phyloP scores from a whole-genome alignment of 2,329 filamentous ascomycete species.

The Claviceps sorghi region DNA sequence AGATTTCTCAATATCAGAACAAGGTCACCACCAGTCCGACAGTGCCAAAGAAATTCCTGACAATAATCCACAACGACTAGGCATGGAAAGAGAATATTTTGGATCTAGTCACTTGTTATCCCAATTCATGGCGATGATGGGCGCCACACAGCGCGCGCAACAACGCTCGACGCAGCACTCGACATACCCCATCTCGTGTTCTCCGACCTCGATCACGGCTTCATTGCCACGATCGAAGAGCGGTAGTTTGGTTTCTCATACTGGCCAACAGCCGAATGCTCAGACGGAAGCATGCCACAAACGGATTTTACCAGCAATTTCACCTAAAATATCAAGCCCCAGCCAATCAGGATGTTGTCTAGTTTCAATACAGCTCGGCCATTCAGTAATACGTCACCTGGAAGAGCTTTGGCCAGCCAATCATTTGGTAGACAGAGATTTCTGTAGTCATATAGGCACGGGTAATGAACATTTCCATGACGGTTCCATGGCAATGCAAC shows the following conservation, averaged over 20 bases:
- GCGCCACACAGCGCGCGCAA: background rate
- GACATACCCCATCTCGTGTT: background rate
- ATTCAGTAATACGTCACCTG: slow-evolving; percentile 34
- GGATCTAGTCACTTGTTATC: slow-evolving; percentile 1
- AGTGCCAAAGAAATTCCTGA: background rate
- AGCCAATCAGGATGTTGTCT: slow-evolving; percentile 24
- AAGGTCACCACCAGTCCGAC: background rate
- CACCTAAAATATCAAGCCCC: slow-evolving; percentile 10
- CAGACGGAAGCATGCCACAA: background rate
- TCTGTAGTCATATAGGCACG: slow-evolving; percentile 14
- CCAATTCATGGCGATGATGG: slow-evolving; percentile 5
- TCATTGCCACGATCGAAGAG: background rate
- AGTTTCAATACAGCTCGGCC: slow-evolving; percentile 34
- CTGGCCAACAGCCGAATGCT: background rate
- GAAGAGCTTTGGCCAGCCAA: slow-evolving; percentile 32
- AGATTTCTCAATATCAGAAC: background rate
- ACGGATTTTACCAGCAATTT: background rate
- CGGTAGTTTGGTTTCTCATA: background rate
- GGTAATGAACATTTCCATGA: slow-evolving; percentile 19
- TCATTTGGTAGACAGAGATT: slow-evolving; percentile 47
- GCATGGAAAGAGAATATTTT: background rate
- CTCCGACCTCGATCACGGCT: background rate
- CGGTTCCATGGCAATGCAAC: background rate
- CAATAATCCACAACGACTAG: background rate
- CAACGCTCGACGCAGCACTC: background rate